Conservation (phyloP, 345 rosid genomes). For the Pistacia integerrima region DNA sequence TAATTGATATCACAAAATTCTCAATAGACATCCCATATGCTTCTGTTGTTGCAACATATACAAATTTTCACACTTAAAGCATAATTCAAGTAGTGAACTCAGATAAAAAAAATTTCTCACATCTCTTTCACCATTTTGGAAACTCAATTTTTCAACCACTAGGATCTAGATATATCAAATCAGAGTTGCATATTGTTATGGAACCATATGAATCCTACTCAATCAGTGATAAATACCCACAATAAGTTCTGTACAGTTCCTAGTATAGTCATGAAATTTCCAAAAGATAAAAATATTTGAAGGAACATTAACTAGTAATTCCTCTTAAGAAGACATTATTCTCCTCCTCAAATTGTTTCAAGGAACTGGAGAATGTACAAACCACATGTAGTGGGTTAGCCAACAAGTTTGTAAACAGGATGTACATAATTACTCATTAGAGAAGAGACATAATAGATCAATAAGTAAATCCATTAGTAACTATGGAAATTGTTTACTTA, state of each 20-base stretch:
- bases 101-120: not conserved
- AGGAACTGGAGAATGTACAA: not conserved
- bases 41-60: not conserved
- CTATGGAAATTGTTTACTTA: slow-evolving; percentile 41
- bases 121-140: not conserved
- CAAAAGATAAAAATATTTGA: not conserved
- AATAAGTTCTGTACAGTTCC: not conserved
- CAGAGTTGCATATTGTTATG: not conserved
- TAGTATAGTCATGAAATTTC: not conserved
- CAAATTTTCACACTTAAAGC: not conserved
- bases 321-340: not conserved
- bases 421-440: not conserved
- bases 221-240: not conserved
- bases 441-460: not conserved
- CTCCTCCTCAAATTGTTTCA: not conserved
- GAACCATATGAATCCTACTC: not conserved
- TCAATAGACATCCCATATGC: not conserved
- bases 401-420: not conserved
- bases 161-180: not conserved
- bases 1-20: too few species aligned
- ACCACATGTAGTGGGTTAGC: not conserved
- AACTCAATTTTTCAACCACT: not conserved
- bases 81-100: slow-evolving; percentile 1
- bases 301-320: not conserved
- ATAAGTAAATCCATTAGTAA: not conserved